Evolutionary conservation across 1,284 basidiomycete species (phyloP), one percentile per base, ranked within the genome.

Genomic region (Amylostereum areolatum): DNA sequence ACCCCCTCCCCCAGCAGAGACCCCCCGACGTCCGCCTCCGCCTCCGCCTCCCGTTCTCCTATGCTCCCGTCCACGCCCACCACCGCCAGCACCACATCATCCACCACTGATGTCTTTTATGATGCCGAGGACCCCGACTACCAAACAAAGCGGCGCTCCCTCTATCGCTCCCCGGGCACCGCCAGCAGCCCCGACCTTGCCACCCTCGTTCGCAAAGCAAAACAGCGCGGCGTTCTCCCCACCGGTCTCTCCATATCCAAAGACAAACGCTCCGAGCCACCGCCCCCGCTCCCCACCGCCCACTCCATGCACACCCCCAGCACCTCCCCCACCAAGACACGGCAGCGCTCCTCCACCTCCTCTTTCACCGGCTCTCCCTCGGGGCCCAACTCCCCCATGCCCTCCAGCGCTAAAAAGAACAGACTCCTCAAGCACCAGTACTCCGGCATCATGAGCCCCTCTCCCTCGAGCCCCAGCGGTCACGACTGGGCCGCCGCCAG

Each of bases 111-210:
- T 53, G 60, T 81, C 40, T 78, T 77, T 59, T 77, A 75, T 66
- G 84, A 87, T 65, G 71, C 75, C 33, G 83, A 84, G 54, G 82
- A 84, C 53, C 59, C 69, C 4, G 82, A 84, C 57, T 73, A 77
- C 57, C 78, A 83, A 58, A 79, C 80, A 24, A 88, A 89, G 65
- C 80, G 89, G 39, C 77, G 90, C 47, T 90, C 87, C 55, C 81
- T 94, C 70, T 92, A 92, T 65, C 78, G 92, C 52, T 85, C 87
- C n/a, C 74, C 86, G 5, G 92, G 91, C 44, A 92, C 89, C 2
- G 87, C 90, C 27, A 90, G 87, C 57, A 91, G 87, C 58, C 92
- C 92, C 27, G 92, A 96, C 66, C 74, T 95, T 27, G 87, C 89
- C 3, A 92, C 89, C 2, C 73, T 94, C 49, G 68, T 92, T 47